phyloP scores from a whole-genome alignment of 768 basidiomycete species.

The Russula sp. region DNA sequence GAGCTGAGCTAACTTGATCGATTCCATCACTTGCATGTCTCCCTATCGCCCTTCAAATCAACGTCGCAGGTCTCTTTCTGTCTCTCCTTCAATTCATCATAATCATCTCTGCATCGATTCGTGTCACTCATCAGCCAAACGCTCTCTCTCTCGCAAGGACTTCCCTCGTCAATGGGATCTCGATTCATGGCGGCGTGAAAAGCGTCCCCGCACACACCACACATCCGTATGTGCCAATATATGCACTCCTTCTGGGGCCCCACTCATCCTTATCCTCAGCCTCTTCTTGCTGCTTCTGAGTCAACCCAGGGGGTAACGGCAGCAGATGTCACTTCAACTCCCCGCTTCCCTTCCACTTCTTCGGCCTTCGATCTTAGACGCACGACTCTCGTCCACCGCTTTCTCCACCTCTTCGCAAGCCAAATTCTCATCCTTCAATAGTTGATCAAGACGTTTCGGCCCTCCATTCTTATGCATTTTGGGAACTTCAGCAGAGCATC shows the following conservation, averaged over 20 bases:
- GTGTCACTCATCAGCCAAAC: constrained; percentile 49
- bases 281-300: constrained; percentile 6
- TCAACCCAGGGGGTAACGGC: constrained; percentile 11
- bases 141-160: constrained; percentile 42
- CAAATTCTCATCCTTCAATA: constrained; percentile 12
- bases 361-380: constrained; percentile 37
- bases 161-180: constrained; percentile 50
- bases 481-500: constrained; percentile 61
- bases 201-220: constrained; percentile 49
- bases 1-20: background rate
- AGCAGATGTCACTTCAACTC: constrained; percentile 15
- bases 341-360: constrained; percentile 37
- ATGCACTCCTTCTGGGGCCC: constrained; percentile 2
- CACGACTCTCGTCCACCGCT: constrained; percentile 14
- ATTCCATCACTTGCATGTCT: constrained; percentile 25
- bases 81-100: constrained; percentile 40
- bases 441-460: constrained; percentile 40
- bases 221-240: constrained; percentile 42
- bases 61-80: constrained; percentile 56
- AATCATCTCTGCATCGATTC: constrained; percentile 38
- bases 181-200: constrained; percentile 53
- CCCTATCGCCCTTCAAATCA: constrained; percentile 32
- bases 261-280: constrained; percentile 11
- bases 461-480: constrained; percentile 61
- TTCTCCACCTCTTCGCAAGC: constrained; percentile 12